These are phyloP conservation scores for Kodamaea ohmeri DNA, from an alignment of 1,139 yeast genomes.

Conservation along the genomic window DNA sequence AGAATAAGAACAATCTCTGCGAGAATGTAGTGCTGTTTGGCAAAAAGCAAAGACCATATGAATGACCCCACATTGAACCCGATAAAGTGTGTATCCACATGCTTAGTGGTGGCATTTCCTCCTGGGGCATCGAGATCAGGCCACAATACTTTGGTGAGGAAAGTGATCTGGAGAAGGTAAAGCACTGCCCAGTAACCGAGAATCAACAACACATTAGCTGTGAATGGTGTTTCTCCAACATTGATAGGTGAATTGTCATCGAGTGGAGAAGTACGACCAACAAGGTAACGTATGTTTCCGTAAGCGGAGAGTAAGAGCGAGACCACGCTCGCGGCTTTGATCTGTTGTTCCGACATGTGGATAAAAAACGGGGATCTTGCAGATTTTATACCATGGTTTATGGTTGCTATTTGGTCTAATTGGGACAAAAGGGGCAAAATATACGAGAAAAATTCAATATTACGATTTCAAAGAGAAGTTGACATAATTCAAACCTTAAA, in stretches of 20 bases:
- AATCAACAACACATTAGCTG: conserved; percentile 53
- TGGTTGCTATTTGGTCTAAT: conserved; percentile 1
- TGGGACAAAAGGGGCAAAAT: background rate
- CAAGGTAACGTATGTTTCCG: conserved; percentile 53
- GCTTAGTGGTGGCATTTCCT: conserved; percentile 26
- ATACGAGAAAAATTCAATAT: no score
- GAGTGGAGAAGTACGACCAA: conserved; percentile 44
- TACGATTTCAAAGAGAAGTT: no score
- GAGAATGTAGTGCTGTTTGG: conserved; percentile 51
- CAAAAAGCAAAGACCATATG: conserved; percentile 61
- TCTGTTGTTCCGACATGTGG: conserved; percentile 19
- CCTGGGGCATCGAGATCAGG: conserved; percentile 35
- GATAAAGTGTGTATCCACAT: conserved; percentile 61
- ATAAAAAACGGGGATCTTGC: background rate
- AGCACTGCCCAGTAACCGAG: conserved; percentile 58
- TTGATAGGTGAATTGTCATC: conserved; percentile 45
- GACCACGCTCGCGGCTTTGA: conserved; percentile 46
- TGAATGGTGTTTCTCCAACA: conserved; percentile 62
- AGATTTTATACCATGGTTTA: background rate
- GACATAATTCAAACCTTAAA: no score
- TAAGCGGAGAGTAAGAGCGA: conserved; percentile 53
- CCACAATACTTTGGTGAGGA: conserved; percentile 50
- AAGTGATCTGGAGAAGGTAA: conserved; percentile 52
- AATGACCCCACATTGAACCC: conserved; percentile 58
- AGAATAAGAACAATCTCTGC: conserved; percentile 56